A percentile compares a stretch with the other conserved stretches of the same genome.
Conservation (phyloP, 2,329 filamentous ascomycete genomes). For the Aspergillus terreus region DNA sequence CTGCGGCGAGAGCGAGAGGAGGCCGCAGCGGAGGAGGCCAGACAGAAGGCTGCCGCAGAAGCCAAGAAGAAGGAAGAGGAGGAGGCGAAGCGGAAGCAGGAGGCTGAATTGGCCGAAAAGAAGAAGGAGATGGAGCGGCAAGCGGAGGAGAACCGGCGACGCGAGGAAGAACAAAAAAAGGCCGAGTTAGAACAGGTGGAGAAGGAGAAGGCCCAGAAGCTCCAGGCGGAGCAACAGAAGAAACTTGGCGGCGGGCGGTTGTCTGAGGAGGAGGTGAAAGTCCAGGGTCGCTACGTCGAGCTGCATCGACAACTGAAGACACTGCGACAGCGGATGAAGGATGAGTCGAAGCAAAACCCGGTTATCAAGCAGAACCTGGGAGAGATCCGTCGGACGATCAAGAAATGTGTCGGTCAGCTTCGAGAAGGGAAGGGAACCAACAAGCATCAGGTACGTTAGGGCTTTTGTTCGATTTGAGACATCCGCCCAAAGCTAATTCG, state of each 20-base stretch:
- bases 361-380: conserved; percentile 64
- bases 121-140: conserved; percentile 6
- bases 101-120: conserved; percentile 18
- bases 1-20: conserved; percentile 31
- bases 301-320: conserved; percentile 67
- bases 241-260: conserved; percentile 26
- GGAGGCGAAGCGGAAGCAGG: conserved; percentile 26
- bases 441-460: conserved; percentile 47
- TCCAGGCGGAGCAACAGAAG: conserved; percentile 25
- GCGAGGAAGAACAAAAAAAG: conserved; percentile 11
- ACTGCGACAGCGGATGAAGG: conserved; percentile 51
- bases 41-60: conserved; percentile 30
- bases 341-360: conserved; percentile 54
- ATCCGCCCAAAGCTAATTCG: background rate
- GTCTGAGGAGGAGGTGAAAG: conserved; percentile 36
- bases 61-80: conserved; percentile 32
- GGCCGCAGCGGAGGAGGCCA: conserved; percentile 39
- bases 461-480: conserved; percentile 1
- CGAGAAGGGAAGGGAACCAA: conserved; percentile 64
- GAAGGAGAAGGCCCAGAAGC: conserved; percentile 21
- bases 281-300: conserved; percentile 49
- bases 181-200: background rate
- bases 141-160: conserved; percentile 26
- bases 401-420: conserved; percentile 67
- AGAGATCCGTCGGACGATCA: conserved; percentile 67